Conservation (phyloP, 768 basidiomycete genomes). For the Suillus placidus region DNA sequence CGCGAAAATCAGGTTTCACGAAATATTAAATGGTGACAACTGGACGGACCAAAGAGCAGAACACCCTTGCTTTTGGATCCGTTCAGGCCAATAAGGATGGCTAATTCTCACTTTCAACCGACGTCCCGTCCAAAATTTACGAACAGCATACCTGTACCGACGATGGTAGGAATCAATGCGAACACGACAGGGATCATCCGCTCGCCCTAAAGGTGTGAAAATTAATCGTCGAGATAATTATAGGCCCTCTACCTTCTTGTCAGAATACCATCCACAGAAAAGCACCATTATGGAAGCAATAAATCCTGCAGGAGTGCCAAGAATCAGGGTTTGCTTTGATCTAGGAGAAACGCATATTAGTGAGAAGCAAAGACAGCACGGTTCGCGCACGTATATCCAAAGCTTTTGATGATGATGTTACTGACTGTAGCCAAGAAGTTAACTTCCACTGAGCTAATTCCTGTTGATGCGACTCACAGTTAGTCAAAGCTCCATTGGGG, state of each 20-base stretch:
- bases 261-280: constrained; percentile 66
- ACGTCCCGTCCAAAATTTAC: background rate
- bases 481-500: constrained; percentile 64
- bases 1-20: constrained; percentile 3
- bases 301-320: constrained; percentile 58
- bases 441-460: background rate
- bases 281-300: constrained; percentile 51
- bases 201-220: constrained; percentile 42
- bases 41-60: constrained; percentile 54
- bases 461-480: constrained; percentile 47
- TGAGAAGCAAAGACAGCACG: background rate
- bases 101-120: constrained; percentile 24
- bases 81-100: constrained; percentile 57
- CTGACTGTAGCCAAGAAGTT: constrained; percentile 43
- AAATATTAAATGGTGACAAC: background rate
- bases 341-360: constrained; percentile 29
- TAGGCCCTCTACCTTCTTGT: constrained; percentile 49
- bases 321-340: constrained; percentile 61
- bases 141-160: constrained; percentile 48
- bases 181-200: constrained; percentile 64
- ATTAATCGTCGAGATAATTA: background rate
- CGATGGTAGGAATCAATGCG: constrained; percentile 59
- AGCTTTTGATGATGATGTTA: constrained; percentile 62
- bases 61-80: constrained; percentile 50
- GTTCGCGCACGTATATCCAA: constrained; percentile 59